A percentile compares a stretch with the other conserved stretches of the same genome.
These are phyloP conservation scores for Phytopythium vexans DNA, from an alignment of 352 stramenopile species.

Conservation along the genomic window DNA sequence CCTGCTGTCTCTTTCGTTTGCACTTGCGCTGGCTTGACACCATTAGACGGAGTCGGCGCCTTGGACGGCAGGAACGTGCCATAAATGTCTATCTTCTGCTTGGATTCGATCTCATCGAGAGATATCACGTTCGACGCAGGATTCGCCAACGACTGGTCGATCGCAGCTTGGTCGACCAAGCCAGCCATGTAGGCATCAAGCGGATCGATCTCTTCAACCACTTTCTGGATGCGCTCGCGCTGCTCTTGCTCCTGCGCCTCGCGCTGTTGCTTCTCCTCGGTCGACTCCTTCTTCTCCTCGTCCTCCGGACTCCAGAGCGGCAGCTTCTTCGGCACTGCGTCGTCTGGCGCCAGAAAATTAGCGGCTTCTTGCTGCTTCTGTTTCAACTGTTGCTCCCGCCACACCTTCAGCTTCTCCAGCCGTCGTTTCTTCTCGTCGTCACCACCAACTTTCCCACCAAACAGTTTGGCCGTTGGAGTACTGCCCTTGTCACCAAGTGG, in stretches of 20 bases:
- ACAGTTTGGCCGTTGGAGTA: neutral
- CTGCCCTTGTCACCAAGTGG: neutral
- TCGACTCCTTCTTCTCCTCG: conserved; percentile 57
- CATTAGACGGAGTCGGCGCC: no score
- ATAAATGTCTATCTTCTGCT: conserved; percentile 83
- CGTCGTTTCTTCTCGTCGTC: conserved; percentile 43
- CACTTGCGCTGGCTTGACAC: neutral
- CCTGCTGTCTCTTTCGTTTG: neutral
- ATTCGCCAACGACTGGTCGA: conserved; percentile 68
- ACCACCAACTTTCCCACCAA: neutral
- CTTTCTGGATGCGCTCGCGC: conserved; percentile 60
- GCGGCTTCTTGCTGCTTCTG: conserved; percentile 54
- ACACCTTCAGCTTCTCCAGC: conserved; percentile 48
- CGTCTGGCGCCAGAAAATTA: conserved; percentile 68
- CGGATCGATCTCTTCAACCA: conserved; percentile 79
- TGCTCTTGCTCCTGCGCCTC: conserved; percentile 43
- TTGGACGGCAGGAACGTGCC: conserved; percentile 68
- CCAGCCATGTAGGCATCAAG: conserved; percentile 87
- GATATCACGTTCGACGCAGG: conserved; percentile 82
- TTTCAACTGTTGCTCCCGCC: conserved; percentile 60
- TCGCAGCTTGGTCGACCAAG: conserved; percentile 70
- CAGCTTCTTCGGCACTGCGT: conserved; percentile 64
- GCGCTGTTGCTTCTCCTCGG: conserved; percentile 45
- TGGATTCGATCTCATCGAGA: conserved; percentile 74
- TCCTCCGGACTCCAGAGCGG: conserved; percentile 61